Evolutionary conservation across 1,284 basidiomycete species (phyloP), one percentile per base, ranked within the genome.

Genomic region (Cryptococcus sp.): DNA sequence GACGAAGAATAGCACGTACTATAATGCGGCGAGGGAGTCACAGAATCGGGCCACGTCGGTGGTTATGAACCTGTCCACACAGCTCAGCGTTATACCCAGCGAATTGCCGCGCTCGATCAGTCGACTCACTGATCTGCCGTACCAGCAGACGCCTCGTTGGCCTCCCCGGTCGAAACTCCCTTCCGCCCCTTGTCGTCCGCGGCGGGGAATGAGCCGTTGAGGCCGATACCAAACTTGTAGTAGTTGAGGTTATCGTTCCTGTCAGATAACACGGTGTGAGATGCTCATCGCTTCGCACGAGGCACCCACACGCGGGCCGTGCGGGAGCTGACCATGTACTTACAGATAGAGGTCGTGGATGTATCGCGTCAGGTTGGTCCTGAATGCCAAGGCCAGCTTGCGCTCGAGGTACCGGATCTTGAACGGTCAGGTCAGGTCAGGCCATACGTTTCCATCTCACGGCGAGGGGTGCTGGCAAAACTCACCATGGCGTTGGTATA

Each of bases 401-500:
- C 87, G 85, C 78, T 98, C 93, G 0, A 98, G 81, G 73, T 91
- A 90, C 20, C 88, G 87, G 58, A 96, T 89, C 90, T 91, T 60
- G 11, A 8, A 42, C 53, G 38, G 43, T 45, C 39, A 20, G 16
- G 21, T 23, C n/a, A 45, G n/a, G 16, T 46, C 16, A 21, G 18
- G 3, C 44, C 15, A 46, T 23, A 8, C 13, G 39, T 2, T 40
- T 15, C 21, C 33, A 24, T 23, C 37, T 38, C 36, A 21, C 8
- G n/a, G n/a, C n/a, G n/a, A n/a, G n/a, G n/a, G 21, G 42, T 38
- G 13, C 45, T 23, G 16, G 24, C 37, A 1, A 18, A 2, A 59
- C 80, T 36, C 47, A 88, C 88, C 91, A 98, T 94, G 1, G 91
- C 87, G 72, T 98, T 98, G 0, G 94, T 98, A 72, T 94, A 95